Percentiles rank a stretch among this genome's conserved stretches.
These are phyloP conservation scores for Fusarium sp. DNA, from an alignment of 2,329 filamentous ascomycete genomes.

Conservation along the genomic window DNA sequence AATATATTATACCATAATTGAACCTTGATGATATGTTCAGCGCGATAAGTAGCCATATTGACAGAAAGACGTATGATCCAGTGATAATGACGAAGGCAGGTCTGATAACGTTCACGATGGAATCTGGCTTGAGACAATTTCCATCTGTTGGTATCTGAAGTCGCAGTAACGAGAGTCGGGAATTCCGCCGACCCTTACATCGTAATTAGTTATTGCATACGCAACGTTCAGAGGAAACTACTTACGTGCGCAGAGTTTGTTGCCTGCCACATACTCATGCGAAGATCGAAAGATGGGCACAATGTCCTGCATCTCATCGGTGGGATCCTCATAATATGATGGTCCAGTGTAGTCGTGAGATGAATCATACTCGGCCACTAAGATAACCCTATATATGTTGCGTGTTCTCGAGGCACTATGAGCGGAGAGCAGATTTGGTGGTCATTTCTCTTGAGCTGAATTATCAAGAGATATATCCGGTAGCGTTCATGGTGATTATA, in stretches of 20 bases:
- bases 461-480: background rate
- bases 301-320: background rate
- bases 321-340: background rate
- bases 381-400: background rate
- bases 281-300: background rate
- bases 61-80: background rate
- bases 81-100: background rate
- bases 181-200: background rate
- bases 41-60: background rate
- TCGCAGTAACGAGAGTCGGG: too few relatives aligned
- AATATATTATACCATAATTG: background rate
- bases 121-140: background rate
- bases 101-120: background rate
- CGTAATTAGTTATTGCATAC: background rate
- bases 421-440: background rate
- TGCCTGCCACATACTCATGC: background rate
- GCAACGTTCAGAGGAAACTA: background rate
- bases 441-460: fast-evolving
- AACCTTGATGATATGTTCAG: background rate
- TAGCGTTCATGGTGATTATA: background rate
- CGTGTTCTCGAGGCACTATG: background rate
- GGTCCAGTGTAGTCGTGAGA: background rate
- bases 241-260: background rate
- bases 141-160: too few relatives aligned
- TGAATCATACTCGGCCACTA: fast-evolving